A percentile compares a stretch with the other conserved stretches of the same genome.
Conservation (phyloP, 2,329 filamentous ascomycete species). For the Cladophialophora bantiana region DNA sequence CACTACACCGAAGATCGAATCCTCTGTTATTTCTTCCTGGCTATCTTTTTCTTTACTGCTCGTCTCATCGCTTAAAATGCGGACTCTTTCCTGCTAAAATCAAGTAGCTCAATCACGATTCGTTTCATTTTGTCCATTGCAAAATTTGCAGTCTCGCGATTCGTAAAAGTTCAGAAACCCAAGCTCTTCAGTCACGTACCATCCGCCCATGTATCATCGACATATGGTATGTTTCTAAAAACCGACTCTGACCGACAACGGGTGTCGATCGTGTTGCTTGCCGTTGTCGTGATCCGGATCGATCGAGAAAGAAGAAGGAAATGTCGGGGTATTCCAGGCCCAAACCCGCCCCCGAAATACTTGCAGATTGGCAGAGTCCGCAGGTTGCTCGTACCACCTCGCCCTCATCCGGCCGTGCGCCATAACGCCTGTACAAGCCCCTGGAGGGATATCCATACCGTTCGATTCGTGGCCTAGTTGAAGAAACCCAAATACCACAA, state of each 20-base stretch:
- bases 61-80: slow-evolving; percentile 1
- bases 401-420: slow-evolving; percentile 19
- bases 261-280: not conserved
- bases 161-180: not conserved
- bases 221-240: not conserved
- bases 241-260: not conserved
- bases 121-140: slow-evolving; percentile 1
- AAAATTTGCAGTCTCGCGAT: slow-evolving; percentile 5
- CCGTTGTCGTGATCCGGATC: not conserved
- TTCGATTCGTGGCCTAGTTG: slow-evolving; percentile 23
- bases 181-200: not conserved
- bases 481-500: slow-evolving; percentile 21
- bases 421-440: slow-evolving; percentile 36
- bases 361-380: not conserved
- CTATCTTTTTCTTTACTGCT: not conserved
- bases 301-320: not conserved
- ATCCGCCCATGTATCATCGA: not conserved
- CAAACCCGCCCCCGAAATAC: not conserved
- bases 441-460: slow-evolving; percentile 23
- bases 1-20: not conserved
- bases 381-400: not conserved
- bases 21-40: not conserved
- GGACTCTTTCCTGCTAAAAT: not conserved
- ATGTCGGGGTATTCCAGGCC: slow-evolving; percentile 5
- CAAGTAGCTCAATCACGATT: slow-evolving; percentile 3